phyloP scores from a whole-genome alignment of 2,329 filamentous ascomycete genomes.

The Coniochaeta ligniaria region DNA sequence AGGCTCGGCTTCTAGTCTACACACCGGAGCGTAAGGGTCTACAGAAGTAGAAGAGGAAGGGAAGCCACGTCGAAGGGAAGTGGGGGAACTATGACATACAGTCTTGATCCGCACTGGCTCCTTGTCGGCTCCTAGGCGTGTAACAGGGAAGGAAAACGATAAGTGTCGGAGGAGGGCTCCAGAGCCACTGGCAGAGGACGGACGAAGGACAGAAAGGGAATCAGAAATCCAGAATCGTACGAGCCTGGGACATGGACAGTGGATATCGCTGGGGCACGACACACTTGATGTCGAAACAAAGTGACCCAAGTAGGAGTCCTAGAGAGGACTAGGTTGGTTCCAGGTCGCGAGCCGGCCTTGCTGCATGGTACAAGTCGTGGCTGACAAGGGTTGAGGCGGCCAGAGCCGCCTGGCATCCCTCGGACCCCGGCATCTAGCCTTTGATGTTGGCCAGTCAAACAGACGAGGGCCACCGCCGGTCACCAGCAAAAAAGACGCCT shows the following conservation, averaged over 20 bases:
- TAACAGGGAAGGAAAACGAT: not conserved
- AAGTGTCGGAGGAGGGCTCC: not conserved
- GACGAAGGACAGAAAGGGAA: not conserved
- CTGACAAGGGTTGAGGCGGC: not conserved
- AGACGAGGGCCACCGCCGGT: constrained; percentile 3
- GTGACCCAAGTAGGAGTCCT: not conserved
- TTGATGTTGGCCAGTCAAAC: not conserved
- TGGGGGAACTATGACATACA: not conserved
- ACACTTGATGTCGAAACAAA: constrained; percentile 1
- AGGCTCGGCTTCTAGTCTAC: not conserved
- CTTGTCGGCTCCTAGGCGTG: not conserved
- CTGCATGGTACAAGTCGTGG: not conserved
- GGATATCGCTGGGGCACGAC: not conserved
- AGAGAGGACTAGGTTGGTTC: not conserved
- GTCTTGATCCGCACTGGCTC: not conserved
- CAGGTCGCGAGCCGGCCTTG: not conserved
- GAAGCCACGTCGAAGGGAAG: not conserved
- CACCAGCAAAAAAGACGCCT: not conserved
- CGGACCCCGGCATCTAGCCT: not conserved
- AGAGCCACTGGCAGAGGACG: not conserved
- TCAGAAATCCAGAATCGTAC: not conserved
- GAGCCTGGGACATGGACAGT: not conserved
- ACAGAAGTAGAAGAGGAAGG: not conserved
- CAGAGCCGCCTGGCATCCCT: not conserved
- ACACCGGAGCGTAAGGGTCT: not conserved